These are phyloP conservation scores for Linnemannia elongata DNA, from an alignment of 192 early-diverging fungal genomes.

Conservation along the genomic window DNA sequence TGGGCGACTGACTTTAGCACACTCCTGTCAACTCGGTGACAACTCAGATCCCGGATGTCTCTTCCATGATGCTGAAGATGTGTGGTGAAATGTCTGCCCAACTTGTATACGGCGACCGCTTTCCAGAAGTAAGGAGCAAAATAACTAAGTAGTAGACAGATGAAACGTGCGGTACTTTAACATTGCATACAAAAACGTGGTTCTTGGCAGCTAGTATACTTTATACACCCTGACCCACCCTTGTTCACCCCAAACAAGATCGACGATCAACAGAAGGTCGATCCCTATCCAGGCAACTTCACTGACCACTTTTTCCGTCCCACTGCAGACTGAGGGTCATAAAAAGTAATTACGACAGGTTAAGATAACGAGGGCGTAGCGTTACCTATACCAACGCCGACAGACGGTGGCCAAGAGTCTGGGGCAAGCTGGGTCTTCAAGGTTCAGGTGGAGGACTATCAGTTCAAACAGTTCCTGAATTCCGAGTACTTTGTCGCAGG, in stretches of 20 bases:
- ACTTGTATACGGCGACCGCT: neutral
- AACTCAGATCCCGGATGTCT: neutral
- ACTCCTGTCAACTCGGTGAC: neutral
- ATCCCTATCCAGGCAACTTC: neutral
- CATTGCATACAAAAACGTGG: neutral
- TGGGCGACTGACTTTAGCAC: neutral
- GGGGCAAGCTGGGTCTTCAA: neutral
- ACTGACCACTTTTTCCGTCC: no score
- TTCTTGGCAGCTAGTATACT: no score
- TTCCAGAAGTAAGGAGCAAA: neutral
- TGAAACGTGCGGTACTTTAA: neutral
- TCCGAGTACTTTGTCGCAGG: neutral
- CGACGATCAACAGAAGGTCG: no score
- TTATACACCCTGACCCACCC: no score
- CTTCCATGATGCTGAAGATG: neutral
- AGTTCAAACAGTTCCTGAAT: neutral
- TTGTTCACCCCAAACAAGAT: no score
- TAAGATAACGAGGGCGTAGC: no score
- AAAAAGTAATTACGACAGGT: neutral
- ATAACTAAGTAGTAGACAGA: neutral
- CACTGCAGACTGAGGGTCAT: neutral
- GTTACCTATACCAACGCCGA: neutral
- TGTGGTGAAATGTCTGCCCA: neutral
- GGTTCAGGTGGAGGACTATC: neutral
- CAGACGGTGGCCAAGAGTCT: neutral